phyloP scores from a whole-genome alignment of 1,284 basidiomycete genomes.

The Tetrapyrgos nigripes region DNA sequence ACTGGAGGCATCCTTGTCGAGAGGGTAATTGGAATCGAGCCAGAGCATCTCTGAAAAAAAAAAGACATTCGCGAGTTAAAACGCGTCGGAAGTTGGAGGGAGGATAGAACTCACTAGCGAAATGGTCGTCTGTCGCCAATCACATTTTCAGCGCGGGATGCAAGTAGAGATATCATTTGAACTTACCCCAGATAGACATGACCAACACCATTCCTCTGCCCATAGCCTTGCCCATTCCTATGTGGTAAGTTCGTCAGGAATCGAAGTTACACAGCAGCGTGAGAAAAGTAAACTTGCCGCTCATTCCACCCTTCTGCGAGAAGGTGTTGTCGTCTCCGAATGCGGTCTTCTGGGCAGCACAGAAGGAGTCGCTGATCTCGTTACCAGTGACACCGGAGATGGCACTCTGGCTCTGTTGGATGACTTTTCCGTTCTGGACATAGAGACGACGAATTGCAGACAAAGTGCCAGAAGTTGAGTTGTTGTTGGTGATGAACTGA shows the following conservation, averaged over 20 bases:
- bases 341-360: constrained; percentile 45
- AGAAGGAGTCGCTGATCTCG: constrained; percentile 49
- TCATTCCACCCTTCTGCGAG: constrained; percentile 48
- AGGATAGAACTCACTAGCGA: too few relatives aligned
- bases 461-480: constrained; percentile 50
- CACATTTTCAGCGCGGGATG: too few relatives aligned
- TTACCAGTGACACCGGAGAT: constrained; percentile 47
- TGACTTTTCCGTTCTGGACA: constrained; percentile 56
- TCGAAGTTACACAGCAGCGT: too few relatives aligned
- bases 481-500: constrained; percentile 55
- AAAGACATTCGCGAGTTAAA: too few relatives aligned
- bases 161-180: too few relatives aligned
- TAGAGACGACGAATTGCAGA: constrained; percentile 60
- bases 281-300: too few relatives aligned
- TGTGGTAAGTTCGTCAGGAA: too few relatives aligned
- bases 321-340: constrained; percentile 55
- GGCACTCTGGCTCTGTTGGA: constrained; percentile 54
- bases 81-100: constrained; percentile 64
- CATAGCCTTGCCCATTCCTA: constrained; percentile 41
- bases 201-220: constrained; percentile 49
- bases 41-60: constrained; percentile 54
- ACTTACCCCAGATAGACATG: constrained; percentile 62
- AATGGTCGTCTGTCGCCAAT: too few relatives aligned
- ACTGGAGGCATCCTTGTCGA: constrained; percentile 29
- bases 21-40: constrained; percentile 50